A percentile compares a stretch with the other conserved stretches of the same genome.
These are phyloP conservation scores for Lipomyces kockii DNA, from an alignment of 805 yeast species.

Conservation along the genomic window DNA sequence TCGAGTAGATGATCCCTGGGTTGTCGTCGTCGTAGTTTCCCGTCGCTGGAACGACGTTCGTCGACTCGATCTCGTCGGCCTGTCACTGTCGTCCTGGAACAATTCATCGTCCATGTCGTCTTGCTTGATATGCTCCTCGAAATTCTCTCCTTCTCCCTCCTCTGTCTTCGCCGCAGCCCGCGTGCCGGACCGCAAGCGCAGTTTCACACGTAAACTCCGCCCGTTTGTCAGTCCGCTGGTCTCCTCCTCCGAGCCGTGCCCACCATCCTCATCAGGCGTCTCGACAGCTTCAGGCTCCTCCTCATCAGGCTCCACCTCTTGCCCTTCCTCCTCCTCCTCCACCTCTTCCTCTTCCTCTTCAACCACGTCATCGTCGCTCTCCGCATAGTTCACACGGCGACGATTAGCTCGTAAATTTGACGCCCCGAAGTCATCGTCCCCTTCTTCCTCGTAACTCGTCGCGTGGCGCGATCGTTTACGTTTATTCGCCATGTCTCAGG, in stretches of 20 bases:
- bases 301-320: slow-evolving; percentile 10
- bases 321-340: slow-evolving; percentile 46
- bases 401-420: slow-evolving; percentile 22
- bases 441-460: slow-evolving; percentile 8
- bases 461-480: slow-evolving; percentile 26
- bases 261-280: slow-evolving; percentile 46
- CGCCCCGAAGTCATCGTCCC: slow-evolving; percentile 10
- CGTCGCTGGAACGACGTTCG: slow-evolving; percentile 4
- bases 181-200: slow-evolving; percentile 6
- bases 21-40: slow-evolving; percentile 16
- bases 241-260: slow-evolving; percentile 19
- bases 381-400: slow-evolving; percentile 25
- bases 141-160: slow-evolving; percentile 14
- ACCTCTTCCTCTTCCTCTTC: slow-evolving; percentile 46
- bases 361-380: slow-evolving; percentile 41
- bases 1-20: slow-evolving; percentile 5
- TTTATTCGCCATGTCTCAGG: slow-evolving; percentile 9
- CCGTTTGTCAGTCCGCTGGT: slow-evolving; percentile 15
- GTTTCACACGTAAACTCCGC: slow-evolving; percentile 29
- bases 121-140: slow-evolving; percentile 7
- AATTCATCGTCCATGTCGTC: neutral
- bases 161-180: slow-evolving; percentile 5
- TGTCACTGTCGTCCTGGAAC: slow-evolving; percentile 1
- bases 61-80: slow-evolving; percentile 5
- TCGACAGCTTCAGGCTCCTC: slow-evolving; percentile 44